Evolutionary conservation across 768 basidiomycete species (phyloP), one percentile per base, ranked within the genome.

Genomic region (Pseudohyphozyma bogoriensis): DNA sequence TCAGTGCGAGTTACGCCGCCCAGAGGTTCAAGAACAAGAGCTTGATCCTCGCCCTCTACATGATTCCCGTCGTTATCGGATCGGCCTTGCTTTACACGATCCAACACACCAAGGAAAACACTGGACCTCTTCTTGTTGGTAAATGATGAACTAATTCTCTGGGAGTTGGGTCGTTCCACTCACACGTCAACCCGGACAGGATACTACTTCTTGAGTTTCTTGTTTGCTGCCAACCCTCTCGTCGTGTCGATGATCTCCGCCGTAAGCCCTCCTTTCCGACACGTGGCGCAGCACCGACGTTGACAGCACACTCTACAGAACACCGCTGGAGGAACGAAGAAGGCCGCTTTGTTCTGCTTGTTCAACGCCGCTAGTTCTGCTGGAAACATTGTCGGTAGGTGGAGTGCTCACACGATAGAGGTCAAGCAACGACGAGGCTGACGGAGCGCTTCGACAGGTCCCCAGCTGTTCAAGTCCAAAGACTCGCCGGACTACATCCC

Each of bases 391-490:
- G 16, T 31, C 18, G 51, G 51, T 18, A 10, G 37, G 10, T 10
- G 18, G 37, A 10, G 11, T 37, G 10, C 18, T 18, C 37, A 37
- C 37, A 10, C 18, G 11, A 37, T 10, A 37, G 10, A 10, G 18
- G 10, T 18, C 37, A 37, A 10, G 37, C 37, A 10, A 10, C 11
- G 18, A 37, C 50, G 16, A n/a, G n/a, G n/a, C 50, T 24, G 1
- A 15, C 50, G 3, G 8, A 7, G 4, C 11, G n/a, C 20, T 2
- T 4, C 33, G 22, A 65, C 71, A 55, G 68, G 64, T 22, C 73
- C 74, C 3, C 69, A 73, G 35, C 62, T 74, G 26, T 74, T 74
- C 69, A 62, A 67, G 28, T 46, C 69, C 32, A 60, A 64, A 31
- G 72, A 74, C 54, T 10, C 56, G 12, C 71, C 70, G 20, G 49